Base-by-base conservation (phyloP, 1,284 basidiomycete species). In the Rhodotorula sp. region DNA sequence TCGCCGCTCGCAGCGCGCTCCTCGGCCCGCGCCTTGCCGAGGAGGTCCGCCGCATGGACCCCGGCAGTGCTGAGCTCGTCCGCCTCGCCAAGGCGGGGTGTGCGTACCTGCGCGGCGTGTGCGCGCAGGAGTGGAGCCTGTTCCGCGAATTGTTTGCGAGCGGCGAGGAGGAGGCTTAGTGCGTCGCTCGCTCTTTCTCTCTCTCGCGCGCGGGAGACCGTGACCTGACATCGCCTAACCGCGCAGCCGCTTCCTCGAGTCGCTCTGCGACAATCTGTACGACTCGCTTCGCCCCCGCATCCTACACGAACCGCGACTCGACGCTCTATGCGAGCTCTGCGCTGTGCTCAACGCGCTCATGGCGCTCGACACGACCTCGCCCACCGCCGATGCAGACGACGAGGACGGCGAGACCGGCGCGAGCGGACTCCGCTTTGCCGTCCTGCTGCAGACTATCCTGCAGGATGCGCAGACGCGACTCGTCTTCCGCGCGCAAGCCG, bases 391-490 rank as follows among this genome's bases (percentile, higher is more conserved):
- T 10, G 82, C 82, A 15, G 79, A 80, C 32, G 81, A 81, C n/a
- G 81, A 83, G 22, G 84, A 83, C 44, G 44, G 44, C 7, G 82
- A 77, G 0, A n/a, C 25, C 8, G 27, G 75, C 37, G 78, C 79
- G n/a, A 66, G 78, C 36, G 73, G 65, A 10, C 63, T 79, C 6
- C 53, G 71, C 27, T 79, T 79, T 69, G 70, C 71, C 57, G 37
- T 63, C 64, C 83, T 97, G 12, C 82, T 97, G 54, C 87, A 91
- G 79, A 92, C 94, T 87, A 90, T 97, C 2, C 82, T 96, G 34
- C 93, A 96, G 81, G 94, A 97, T 79, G 92, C 93, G 2, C 94
- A 97, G 83, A 97, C 94, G 12, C 84, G 93, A 64, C 82, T 97
- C 63, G 92, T 97, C 77, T 97, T 97, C 85, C 90, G 95, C 79